Percentiles rank a stretch among this genome's conserved stretches.
Conservation (phyloP, 2,329 filamentous ascomycete species). For the Pseudofabraea citricarpa region DNA sequence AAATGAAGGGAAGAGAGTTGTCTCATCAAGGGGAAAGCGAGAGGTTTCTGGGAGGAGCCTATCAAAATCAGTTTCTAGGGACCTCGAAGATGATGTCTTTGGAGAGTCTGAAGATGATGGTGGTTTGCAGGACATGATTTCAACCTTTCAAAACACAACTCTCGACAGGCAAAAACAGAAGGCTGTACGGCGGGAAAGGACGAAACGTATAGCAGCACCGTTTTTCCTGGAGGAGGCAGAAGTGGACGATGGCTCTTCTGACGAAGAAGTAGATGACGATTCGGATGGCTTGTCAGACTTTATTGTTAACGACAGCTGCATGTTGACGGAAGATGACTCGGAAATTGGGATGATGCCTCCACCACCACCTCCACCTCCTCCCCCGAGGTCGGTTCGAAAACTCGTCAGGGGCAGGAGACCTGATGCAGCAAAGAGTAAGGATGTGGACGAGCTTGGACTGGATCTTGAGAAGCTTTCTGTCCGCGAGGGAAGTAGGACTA, state of each 20-base stretch:
- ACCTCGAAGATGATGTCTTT: neutral
- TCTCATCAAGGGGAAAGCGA: neutral
- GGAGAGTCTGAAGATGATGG: neutral
- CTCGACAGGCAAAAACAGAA: neutral
- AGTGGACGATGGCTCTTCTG: neutral
- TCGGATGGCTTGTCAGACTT: conserved; percentile 24
- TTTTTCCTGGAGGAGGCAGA: conserved; percentile 1
- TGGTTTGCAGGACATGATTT: neutral
- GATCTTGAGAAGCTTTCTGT: conserved; percentile 1
- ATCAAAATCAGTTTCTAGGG: neutral
- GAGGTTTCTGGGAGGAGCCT: neutral
- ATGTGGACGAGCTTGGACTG: conserved; percentile 12
- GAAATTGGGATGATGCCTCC: conserved; percentile 10
- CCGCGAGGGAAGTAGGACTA: neutral
- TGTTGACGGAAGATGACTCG: conserved; percentile 4
- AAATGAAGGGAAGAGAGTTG: neutral
- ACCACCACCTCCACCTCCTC: conserved; percentile 15
- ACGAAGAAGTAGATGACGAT: conserved; percentile 8
- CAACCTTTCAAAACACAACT: neutral
- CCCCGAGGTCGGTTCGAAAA: conserved; percentile 18
- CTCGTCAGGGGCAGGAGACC: conserved; percentile 21
- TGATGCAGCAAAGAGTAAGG: conserved; percentile 1
- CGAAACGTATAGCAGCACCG: neutral
- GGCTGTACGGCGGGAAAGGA: neutral
- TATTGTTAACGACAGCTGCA: conserved; percentile 21